These are phyloP conservation scores for Austroboletus rostrupii DNA, from an alignment of 1,284 basidiomycete species.

Conservation along the genomic window DNA sequence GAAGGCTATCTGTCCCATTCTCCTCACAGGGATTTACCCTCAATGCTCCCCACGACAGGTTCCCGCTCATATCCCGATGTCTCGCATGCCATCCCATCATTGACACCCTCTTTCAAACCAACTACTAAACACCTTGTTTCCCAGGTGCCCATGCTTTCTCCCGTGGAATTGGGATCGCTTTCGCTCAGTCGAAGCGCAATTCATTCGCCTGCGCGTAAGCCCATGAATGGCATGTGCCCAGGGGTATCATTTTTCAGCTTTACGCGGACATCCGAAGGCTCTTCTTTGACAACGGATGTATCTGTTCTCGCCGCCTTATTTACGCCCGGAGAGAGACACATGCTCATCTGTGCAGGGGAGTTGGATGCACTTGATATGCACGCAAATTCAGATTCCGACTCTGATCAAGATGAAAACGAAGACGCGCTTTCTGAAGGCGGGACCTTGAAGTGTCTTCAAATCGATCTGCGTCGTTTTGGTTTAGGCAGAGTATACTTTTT, in stretches of 20 bases:
- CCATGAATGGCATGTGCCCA: constrained; percentile 7
- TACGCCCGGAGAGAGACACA: constrained; percentile 61
- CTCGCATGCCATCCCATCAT: constrained; percentile 23
- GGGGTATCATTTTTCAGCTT: constrained; percentile 69
- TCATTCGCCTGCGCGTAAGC: constrained; percentile 14
- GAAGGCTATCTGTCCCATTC: constrained; percentile 59
- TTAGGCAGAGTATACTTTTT: constrained; percentile 44
- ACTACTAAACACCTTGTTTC: constrained; percentile 33
- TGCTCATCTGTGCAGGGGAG: constrained; percentile 69
- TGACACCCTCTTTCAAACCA: constrained; percentile 32
- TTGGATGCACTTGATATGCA: constrained; percentile 53
- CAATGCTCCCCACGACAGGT: constrained; percentile 29
- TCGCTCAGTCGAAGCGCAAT: constrained; percentile 7
- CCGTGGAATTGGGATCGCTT: constrained; percentile 13
- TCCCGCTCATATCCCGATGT: constrained; percentile 46
- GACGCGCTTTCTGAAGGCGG: constrained; percentile 31
- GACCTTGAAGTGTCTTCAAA: constrained; percentile 61
- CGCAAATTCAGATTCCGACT: constrained; percentile 27
- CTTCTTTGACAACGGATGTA: constrained; percentile 65
- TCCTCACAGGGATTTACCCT: constrained; percentile 35
- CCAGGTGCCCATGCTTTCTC: constrained; percentile 24
- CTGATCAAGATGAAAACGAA: constrained; percentile 33
- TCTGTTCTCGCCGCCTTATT: constrained; percentile 60
- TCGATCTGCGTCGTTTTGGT: constrained; percentile 66
- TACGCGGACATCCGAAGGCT: constrained; percentile 71